Conservation (phyloP, 306 rosid genomes). For the Betula pendula region DNA sequence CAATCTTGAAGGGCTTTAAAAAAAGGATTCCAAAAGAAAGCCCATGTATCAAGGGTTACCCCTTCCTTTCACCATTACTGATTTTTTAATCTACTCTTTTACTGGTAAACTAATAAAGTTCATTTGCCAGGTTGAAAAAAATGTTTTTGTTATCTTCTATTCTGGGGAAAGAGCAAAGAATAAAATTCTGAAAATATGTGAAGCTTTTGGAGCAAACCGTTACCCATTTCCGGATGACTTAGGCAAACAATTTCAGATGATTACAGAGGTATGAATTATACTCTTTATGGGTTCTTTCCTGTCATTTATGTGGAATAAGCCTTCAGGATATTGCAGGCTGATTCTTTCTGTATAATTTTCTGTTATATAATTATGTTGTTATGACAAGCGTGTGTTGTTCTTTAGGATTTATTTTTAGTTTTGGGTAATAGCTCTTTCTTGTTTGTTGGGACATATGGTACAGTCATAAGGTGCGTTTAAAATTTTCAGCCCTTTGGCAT, state of each 20-base stretch:
- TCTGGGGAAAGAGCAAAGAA: slow-evolving; percentile 80
- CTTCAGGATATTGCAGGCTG: slow-evolving; percentile 18
- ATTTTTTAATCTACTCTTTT: slow-evolving; percentile 16
- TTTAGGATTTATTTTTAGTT: background rate
- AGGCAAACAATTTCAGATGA: slow-evolving; percentile 60
- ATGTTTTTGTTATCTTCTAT: slow-evolving; percentile 76
- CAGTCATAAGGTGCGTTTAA: background rate
- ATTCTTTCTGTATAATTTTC: slow-evolving; percentile 5
- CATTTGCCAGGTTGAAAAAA: slow-evolving; percentile 69
- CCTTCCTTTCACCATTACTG: background rate
- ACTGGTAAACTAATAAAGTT: slow-evolving; percentile 17
- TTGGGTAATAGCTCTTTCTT: background rate
- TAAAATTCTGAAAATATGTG: slow-evolving; percentile 77
- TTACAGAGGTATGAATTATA: slow-evolving; percentile 54
- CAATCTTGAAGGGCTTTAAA: background rate
- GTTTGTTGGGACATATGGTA: background rate
- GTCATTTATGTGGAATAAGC: slow-evolving; percentile 14
- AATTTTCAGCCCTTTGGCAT: background rate
- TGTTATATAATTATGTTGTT: background rate
- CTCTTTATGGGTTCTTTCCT: slow-evolving; percentile 8
- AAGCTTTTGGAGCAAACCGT: slow-evolving; percentile 84
- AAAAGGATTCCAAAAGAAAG: background rate
- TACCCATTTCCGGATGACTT: slow-evolving; percentile 77
- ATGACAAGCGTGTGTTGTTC: too few relatives aligned
- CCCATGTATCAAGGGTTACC: background rate